Percentiles rank a stretch among this genome's conserved stretches.
phyloP scores from a whole-genome alignment of 768 basidiomycete species.

The Aureoboletus auriporus region DNA sequence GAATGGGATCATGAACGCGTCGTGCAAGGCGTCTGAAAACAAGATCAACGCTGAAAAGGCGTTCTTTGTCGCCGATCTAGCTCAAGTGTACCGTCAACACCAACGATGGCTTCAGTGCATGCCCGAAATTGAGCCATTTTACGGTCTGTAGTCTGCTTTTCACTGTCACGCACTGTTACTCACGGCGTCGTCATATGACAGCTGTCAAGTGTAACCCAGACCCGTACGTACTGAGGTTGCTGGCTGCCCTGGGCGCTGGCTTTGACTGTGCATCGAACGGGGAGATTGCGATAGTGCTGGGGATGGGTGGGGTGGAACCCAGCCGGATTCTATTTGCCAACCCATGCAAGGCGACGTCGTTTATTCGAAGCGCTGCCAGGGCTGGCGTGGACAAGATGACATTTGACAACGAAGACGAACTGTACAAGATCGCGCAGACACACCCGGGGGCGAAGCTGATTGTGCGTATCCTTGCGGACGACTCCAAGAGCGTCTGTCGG shows the following conservation, averaged over 20 bases:
- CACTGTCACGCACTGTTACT: conserved; percentile 22
- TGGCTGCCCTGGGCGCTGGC: conserved; percentile 85
- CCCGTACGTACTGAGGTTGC: conserved; percentile 85
- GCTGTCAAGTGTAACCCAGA: conserved; percentile 99
- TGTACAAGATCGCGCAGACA: conserved; percentile 83
- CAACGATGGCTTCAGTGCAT: conserved; percentile 75
- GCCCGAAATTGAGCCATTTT: conserved; percentile 88
- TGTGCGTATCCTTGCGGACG: conserved; percentile 95
- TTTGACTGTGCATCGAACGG: conserved; percentile 98
- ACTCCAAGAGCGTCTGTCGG: conserved; percentile 89
- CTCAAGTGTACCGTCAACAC: conserved; percentile 81
- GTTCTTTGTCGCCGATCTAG: conserved; percentile 94
- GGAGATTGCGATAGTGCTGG: conserved; percentile 82
- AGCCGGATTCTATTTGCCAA: conserved; percentile 94
- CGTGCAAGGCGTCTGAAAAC: conserved; percentile 45
- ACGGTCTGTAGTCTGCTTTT: conserved; percentile 55
- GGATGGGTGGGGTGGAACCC: conserved; percentile 69
- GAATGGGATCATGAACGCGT: conserved; percentile 69
- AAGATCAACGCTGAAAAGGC: conserved; percentile 83
- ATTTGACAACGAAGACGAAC: conserved; percentile 96
- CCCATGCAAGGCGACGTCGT: conserved; percentile 95
- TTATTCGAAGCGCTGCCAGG: conserved; percentile 80
- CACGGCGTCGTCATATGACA: conserved; percentile 33
- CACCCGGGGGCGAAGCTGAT: conserved; percentile 85
- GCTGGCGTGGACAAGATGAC: conserved; percentile 90